phyloP scores from a whole-genome alignment of 2,329 filamentous ascomycete species.

The Graphiopsis chlorocephala region DNA sequence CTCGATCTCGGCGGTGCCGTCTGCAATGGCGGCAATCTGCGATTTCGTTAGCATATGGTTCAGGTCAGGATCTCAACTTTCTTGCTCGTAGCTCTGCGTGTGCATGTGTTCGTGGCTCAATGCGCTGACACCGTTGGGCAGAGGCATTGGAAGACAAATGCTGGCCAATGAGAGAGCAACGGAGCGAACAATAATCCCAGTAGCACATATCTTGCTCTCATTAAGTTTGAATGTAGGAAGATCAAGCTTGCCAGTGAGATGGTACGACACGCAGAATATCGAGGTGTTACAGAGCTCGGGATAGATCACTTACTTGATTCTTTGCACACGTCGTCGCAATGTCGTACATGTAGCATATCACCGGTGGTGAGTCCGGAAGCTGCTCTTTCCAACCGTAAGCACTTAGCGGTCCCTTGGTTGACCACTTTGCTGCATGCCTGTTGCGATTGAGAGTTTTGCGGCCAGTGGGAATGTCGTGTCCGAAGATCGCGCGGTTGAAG shows the following conservation, averaged over 20 bases:
- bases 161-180: no score
- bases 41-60: not conserved
- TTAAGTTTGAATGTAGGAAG: no score
- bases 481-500: slow-evolving; percentile 52
- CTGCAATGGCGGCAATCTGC: slow-evolving; percentile 36
- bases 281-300: not conserved
- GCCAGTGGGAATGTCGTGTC: slow-evolving; percentile 56
- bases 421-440: slow-evolving; percentile 36
- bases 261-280: not conserved
- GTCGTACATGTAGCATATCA: slow-evolving; percentile 46
- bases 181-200: no score
- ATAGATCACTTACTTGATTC: slow-evolving; percentile 35
- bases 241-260: no score
- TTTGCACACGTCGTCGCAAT: slow-evolving; percentile 42
- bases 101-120: no score
- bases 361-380: slow-evolving; percentile 39
- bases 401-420: slow-evolving; percentile 39
- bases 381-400: slow-evolving; percentile 46
- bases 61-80: not conserved
- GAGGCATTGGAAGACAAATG: no score
- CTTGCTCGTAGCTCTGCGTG: not conserved
- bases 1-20: slow-evolving; percentile 46
- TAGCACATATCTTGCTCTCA: no score
- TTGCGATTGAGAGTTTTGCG: slow-evolving; percentile 35
- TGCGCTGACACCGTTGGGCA: no score